Base-by-base conservation (phyloP, 352 stramenopile genomes). In the Albugo candida region DNA sequence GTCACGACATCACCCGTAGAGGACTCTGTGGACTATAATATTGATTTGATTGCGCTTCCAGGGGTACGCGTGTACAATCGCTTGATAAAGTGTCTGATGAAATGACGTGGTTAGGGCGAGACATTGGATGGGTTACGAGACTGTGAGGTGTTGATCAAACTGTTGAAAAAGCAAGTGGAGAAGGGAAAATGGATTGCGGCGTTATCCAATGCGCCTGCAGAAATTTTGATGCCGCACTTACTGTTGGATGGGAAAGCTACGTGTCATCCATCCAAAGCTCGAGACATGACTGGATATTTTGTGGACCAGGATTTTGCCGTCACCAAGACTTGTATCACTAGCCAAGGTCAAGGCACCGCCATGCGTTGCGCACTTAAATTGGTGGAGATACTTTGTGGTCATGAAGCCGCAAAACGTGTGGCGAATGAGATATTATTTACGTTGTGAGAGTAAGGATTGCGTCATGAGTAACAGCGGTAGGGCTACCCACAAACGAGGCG, bases 41-140 rank as follows among this genome's bases (percentile, higher is more conserved):
- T 67, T 51, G 72, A 83, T 20, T 47, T 88, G 19, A 78, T 88
- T 17, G 72, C 81, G 24, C 41, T 88, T 13, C 75, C 75, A 24
- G 74, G 74, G 38, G 74, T 83, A 31, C 24, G 8, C 24, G 24
- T 31, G 24, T 31, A 31, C 45, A 13, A 36, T 10, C 0, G 14
- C 20, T 12, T 39, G 0, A 4, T 0, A 36, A 1, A 20, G 21
- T 44, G 16, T 48, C 36, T 48, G 2, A 6, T 20, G 24, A 31
- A 10, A 31, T 3, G 3, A 31, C 24, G 8, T 24, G 20, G 35
- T 18, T 35, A 81, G 70, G 73, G 73, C 16, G 48, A 69, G 34
- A 63, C 67, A 1, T 67, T 57, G 0, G 53, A 45, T 14, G 61
- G 61, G 19, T 47, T 81, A 5, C 59, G 63, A 14, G 68, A 85